phyloP scores from a whole-genome alignment of 2,329 filamentous ascomycete species.

The Trematosphaeria pertusa region DNA sequence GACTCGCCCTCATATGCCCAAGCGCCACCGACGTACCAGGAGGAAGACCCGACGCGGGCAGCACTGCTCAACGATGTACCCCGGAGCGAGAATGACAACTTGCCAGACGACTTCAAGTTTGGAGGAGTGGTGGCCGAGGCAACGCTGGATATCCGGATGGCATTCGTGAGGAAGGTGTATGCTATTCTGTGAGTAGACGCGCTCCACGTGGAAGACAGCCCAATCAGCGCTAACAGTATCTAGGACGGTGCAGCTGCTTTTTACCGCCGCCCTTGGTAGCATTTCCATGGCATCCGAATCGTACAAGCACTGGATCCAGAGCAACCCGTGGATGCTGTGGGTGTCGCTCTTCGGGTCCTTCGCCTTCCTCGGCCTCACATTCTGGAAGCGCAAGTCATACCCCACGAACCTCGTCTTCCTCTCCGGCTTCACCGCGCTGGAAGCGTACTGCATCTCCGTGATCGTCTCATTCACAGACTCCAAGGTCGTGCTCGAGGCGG shows the following conservation, averaged over 20 bases:
- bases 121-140: slow-evolving; percentile 92
- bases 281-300: slow-evolving; percentile 82
- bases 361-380: slow-evolving; percentile 47
- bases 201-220: background rate
- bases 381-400: slow-evolving; percentile 67
- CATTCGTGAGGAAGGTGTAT: slow-evolving; percentile 97
- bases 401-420: slow-evolving; percentile 95
- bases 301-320: slow-evolving; percentile 89
- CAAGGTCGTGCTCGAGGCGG: slow-evolving; percentile 84
- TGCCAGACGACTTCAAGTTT: slow-evolving; percentile 99
- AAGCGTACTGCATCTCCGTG: slow-evolving; percentile 92
- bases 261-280: slow-evolving; percentile 79
- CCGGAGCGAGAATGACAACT: slow-evolving; percentile 83
- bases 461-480: slow-evolving; percentile 90
- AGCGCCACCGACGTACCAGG: slow-evolving; percentile 82
- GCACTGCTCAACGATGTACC: slow-evolving; percentile 69
- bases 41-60: slow-evolving; percentile 62
- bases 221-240: slow-evolving; percentile 21
- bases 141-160: slow-evolving; percentile 93
- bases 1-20: slow-evolving; percentile 68
- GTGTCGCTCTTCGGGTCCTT: slow-evolving; percentile 67
- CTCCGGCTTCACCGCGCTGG: slow-evolving; percentile 83
- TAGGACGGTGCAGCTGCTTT: slow-evolving; percentile 85
- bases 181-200: slow-evolving; percentile 79
- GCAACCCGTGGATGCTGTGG: slow-evolving; percentile 84